Conservation (phyloP, 441 rosid genomes). For the Erysimum pusillum region DNA sequence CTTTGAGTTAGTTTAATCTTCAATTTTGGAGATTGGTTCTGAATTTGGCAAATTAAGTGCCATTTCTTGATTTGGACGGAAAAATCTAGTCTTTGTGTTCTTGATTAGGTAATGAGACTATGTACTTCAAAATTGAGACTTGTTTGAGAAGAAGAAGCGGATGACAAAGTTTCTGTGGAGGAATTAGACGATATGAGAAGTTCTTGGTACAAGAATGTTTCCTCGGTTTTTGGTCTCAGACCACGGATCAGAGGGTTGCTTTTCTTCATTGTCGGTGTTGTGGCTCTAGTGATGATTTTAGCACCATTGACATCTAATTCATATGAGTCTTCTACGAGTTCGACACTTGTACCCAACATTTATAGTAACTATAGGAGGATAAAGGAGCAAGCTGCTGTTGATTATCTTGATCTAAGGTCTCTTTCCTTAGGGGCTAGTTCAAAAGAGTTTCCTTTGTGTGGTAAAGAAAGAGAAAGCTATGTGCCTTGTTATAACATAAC, state of each 20-base stretch:
- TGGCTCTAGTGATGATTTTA: conserved; percentile 73
- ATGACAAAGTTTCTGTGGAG: conserved; percentile 49
- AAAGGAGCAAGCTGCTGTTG: conserved; percentile 80
- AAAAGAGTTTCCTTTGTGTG: conserved; percentile 70
- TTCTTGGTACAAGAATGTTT: conserved; percentile 70
- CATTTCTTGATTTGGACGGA: conserved; percentile 45
- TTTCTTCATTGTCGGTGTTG: conserved; percentile 68
- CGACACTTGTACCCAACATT: conserved; percentile 50
- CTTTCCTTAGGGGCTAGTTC: conserved; percentile 60
- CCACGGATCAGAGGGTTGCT: conserved; percentile 74
- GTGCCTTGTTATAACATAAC: conserved; percentile 89
- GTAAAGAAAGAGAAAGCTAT: conserved; percentile 79
- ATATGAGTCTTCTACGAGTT: conserved; percentile 57
- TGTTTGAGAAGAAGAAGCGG: conserved; percentile 53
- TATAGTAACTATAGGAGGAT: conserved; percentile 77
- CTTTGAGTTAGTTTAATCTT: conserved; percentile 24
- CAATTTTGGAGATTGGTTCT: conserved; percentile 34
- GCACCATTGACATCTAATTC: conserved; percentile 66
- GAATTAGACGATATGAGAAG: conserved; percentile 83
- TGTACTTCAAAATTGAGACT: conserved; percentile 47
- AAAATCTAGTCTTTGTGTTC: conserved; percentile 32
- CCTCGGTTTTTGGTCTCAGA: conserved; percentile 71
- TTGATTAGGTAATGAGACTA: conserved; percentile 21
- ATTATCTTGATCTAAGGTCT: conserved; percentile 76
- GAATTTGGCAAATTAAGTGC: conserved; percentile 16